Base-by-base conservation (phyloP, 352 stramenopile species). In the Globisporangium acanthophoron region DNA sequence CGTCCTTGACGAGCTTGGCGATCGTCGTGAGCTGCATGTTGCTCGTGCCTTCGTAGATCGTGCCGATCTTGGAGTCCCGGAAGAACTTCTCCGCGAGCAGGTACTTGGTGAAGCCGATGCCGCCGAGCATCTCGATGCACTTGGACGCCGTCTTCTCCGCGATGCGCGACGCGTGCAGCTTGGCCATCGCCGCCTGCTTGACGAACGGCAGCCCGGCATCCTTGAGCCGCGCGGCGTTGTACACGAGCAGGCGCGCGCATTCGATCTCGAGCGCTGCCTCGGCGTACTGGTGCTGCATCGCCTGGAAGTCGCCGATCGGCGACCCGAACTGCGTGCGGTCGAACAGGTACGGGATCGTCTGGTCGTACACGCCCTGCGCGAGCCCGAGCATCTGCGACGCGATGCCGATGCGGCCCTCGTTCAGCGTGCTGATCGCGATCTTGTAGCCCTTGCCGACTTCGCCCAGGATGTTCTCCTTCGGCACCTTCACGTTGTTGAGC, bases 361-460 rank as follows among this genome's bases (percentile, higher is more conserved):
- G 79, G 59, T 99, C 96, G 59, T 98, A 96, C 55, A 96, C 97
- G 27, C 92, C 97, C 65, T 98, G 96, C 0, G 96, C 96, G 27
- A 99, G 87, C 35, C 97, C 96, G 56, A 99, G 74, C 86, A 98
- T 98, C 66, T 99, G 97, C 47, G 95, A 96, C 1, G 91, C 96
- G 71, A 99, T 99, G 40, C 96, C 97, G 56, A 99, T 99, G 48
- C 96, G 85, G 37, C 85, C 83, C 71, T 92, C 80, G 63, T 99
- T 99, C 54, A 99, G 66, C 61, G 98, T 99, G 54, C 95, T 92
- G 54, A 99, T 99, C 12, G 96, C 97, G 66, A 98, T 98, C 70
- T 98, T 98, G 80, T 99, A 98, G 18, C 90, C 90, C 59, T 97
- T 93, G 54, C 91, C 90, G 21, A 94, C 72, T 56, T 98, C 87